A percentile compares a stretch with the other conserved stretches of the same genome.
phyloP scores from a whole-genome alignment of 2,329 filamentous ascomycete species.

The Phialophora verrucosa region DNA sequence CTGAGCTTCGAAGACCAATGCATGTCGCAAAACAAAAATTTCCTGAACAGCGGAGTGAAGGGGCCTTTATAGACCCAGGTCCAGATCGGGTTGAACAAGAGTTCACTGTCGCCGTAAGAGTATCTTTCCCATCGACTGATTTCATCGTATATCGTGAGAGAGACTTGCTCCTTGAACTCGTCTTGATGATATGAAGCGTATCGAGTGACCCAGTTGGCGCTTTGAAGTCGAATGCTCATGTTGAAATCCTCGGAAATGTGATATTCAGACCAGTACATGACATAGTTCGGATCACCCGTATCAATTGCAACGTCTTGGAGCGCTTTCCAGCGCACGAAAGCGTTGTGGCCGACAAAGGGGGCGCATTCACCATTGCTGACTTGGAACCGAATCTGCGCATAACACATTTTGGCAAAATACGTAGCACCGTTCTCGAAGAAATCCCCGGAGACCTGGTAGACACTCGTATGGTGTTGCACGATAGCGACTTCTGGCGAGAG shows the following conservation, averaged over 20 bases:
- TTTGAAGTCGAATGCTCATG: constrained; percentile 73
- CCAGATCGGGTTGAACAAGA: constrained; percentile 76
- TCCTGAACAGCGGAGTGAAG: constrained; percentile 77
- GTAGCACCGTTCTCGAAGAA: constrained; percentile 78
- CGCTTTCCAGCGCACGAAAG: constrained; percentile 71
- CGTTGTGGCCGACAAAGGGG: constrained; percentile 79
- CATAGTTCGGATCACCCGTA: constrained; percentile 59
- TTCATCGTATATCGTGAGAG: constrained; percentile 81
- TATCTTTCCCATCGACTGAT: constrained; percentile 85
- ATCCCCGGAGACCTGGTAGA: constrained; percentile 74
- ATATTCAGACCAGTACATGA: constrained; percentile 74
- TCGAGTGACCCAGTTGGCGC: constrained; percentile 69
- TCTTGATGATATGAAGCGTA: constrained; percentile 70
- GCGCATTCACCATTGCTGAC: constrained; percentile 73
- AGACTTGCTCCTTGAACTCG: constrained; percentile 79
- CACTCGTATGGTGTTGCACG: constrained; percentile 72
- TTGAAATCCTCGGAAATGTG: constrained; percentile 81
- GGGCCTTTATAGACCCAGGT: constrained; percentile 75
- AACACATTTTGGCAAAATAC: constrained; percentile 79
- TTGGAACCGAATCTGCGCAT: constrained; percentile 72
- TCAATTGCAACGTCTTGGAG: constrained; percentile 63
- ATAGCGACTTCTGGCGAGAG: constrained; percentile 72
- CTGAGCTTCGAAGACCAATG: constrained; percentile 66
- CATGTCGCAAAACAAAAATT: constrained; percentile 72
- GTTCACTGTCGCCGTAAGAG: constrained; percentile 80